Evolutionary conservation across 805 yeast species (phyloP), one percentile per base, ranked within the genome.

Genomic region (Candida xyloterini): DNA sequence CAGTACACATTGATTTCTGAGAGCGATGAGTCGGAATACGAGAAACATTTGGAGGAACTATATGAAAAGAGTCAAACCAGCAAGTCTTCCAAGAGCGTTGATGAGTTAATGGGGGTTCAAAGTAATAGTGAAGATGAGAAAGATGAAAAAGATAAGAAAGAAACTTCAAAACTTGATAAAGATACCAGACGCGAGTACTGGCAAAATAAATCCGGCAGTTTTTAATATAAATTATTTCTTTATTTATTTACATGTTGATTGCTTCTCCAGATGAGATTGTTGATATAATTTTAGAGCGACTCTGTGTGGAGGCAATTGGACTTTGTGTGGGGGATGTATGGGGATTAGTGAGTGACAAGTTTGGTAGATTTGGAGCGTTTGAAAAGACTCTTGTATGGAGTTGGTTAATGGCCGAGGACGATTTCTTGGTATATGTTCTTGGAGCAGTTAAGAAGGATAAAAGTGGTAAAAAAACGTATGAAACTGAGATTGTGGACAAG

Each of bases 281-380:
- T 11, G 62, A 60, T 18, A 42, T 27, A 10, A 38, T 62, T 1
- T 38, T 68, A 7, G 64, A 62, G 30, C 60, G 58, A 18, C 53
- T 70, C 7, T 57, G 68, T n/a, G 65, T 64, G 10, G 66, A 62
- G 10, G 52, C 61, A 4, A 38, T 41, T 2, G 73, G 73, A 11
- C 52, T 65, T 9, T 22, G 57, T 0, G 43, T 65, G 18, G 33
- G 29, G 2, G 48, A 58, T 5, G 39, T 69, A 9, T 70, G 73
- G 74, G 50, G 47, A 7, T 39, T 63, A 13, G 47, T 48, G 10
- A 35, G 44, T 11, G 32, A 43, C 1, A 45, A 51, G 15, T 40
- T 55, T 3, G 35, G 37, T 0, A 30, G 38, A 6, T 33, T 63
- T 5, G 66, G 67, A 40, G 59, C 56, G 2, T 50, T 63, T 22